Evolutionary conservation across 2,329 filamentous ascomycete genomes (phyloP), one percentile per base, ranked within the genome.

Genomic region (Juglanconis oblonga): DNA sequence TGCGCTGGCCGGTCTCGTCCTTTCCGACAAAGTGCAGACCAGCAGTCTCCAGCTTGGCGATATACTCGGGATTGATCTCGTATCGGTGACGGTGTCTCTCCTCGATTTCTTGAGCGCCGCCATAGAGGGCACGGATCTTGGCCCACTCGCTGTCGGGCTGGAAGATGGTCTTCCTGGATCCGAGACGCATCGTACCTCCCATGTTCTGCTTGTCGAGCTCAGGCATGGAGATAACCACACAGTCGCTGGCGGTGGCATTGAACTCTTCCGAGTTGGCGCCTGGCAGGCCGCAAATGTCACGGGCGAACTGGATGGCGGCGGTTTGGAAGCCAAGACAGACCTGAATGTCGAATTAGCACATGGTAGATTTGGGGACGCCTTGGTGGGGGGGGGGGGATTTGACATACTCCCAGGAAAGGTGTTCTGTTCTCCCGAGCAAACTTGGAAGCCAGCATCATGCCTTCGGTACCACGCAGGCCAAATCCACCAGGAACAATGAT

Each of bases 221-320:
- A 2, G 94, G 94, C 95, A 98, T 99, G 77, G 90, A 94, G 67
- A 98, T 84, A 66, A 99, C 86, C 33, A 91, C 84, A 32, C 84
- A 86, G 70, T 92, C 80, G 52, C 86, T 77, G n/a, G 87, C 83
- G 3, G 78, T 70, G 31, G 80, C 72, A 50, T 78, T 67, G 36
- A 87, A 78, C 69, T 87, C 85, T 66, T 86, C 84, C 8, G 80
- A 83, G 4, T 77, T 80, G 33, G 83, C 84, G 9, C 77, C 71
- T 38, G 77, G 68, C 64, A 92, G 81, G 33, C 84, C 84, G 74
- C 87, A 90, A 1, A 94, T 79, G 65, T 91, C 87, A 47, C 92
- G 87, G 1, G 92, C 92, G 67, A 87, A 91, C 74, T 98, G 93
- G 66, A 97, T 89, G 51, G 97, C 92, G 24, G 94, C 92, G 51